phyloP scores from a whole-genome alignment of 257 asterid genomes.

The Primulina huaijiensis region DNA sequence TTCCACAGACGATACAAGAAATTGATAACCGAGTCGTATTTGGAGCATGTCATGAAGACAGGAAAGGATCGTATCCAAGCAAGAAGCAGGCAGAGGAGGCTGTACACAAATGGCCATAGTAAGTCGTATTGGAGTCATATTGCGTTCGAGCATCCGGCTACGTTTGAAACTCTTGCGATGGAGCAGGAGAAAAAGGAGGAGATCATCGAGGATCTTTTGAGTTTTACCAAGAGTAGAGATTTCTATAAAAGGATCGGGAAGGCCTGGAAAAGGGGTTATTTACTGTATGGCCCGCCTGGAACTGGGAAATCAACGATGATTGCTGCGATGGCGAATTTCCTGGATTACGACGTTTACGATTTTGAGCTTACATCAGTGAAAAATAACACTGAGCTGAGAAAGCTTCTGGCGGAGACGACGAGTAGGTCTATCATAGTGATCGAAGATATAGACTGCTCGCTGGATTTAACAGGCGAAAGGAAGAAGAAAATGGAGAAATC shows the following conservation, averaged over 20 bases:
- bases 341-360: constrained; percentile 37
- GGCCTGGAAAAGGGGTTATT: constrained; percentile 46
- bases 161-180: constrained; percentile 36
- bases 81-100: constrained; percentile 30
- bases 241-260: constrained; percentile 40
- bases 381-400: constrained; percentile 33
- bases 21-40: constrained; percentile 28
- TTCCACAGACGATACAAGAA: constrained; percentile 32
- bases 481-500: constrained; percentile 26
- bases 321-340: constrained; percentile 46
- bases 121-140: constrained; percentile 34
- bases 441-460: constrained; percentile 46
- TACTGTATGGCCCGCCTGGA: constrained; percentile 39
- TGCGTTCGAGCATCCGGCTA: constrained; percentile 41
- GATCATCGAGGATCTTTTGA: constrained; percentile 33
- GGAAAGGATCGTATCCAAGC: constrained; percentile 31
- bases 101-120: constrained; percentile 33
- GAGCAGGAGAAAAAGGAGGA: constrained; percentile 31
- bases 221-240: constrained; percentile 35
- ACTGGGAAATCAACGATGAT: constrained; percentile 43
- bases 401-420: constrained; percentile 37
- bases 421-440: constrained; percentile 38
- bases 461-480: constrained; percentile 32
- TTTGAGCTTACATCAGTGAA: constrained; percentile 40
- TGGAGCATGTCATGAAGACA: constrained; percentile 33